Evolutionary conservation across 2,329 filamentous ascomycete species (phyloP).

Genomic region (Hawksworthiomyces lignivorus): DNA sequence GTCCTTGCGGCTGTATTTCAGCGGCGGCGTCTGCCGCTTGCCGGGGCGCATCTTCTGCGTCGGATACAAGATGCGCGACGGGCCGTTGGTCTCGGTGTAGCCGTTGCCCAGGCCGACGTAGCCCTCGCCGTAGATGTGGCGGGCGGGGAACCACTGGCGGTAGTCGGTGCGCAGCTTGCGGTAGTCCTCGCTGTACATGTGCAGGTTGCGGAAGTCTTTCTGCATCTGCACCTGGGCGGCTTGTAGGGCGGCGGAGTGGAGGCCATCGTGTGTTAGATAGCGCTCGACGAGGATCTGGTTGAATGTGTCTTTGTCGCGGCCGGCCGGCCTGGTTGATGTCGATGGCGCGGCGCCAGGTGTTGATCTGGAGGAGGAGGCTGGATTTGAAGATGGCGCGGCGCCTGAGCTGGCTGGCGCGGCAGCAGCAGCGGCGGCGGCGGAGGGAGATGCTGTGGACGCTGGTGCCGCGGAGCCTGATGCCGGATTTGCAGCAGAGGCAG

Average conservation of each 20-base stretch:
- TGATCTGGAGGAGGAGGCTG: background rate
- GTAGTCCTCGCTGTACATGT: conserved; percentile 61
- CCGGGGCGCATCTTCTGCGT: conserved; percentile 67
- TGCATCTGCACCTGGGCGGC: conserved; percentile 50
- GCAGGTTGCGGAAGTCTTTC: conserved; percentile 34
- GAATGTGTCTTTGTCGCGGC: conserved; percentile 49
- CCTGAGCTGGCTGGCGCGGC: conserved; percentile 18
- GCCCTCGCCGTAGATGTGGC: conserved; percentile 59
- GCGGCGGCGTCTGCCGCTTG: conserved; percentile 62
- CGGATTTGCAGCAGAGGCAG: background rate
- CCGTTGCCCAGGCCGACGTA: conserved; percentile 89
- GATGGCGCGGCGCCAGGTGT: conserved; percentile 1
- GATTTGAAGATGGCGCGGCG: conserved; percentile 9
- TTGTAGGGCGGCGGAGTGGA: conserved; percentile 46
- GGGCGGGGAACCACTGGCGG: conserved; percentile 47
- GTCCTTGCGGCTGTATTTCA: conserved; percentile 73
- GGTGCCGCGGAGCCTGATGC: no score
- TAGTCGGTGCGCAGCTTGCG: conserved; percentile 48
- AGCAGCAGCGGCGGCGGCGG: conserved; percentile 19
- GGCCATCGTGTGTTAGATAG: conserved; percentile 45
- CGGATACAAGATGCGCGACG: conserved; percentile 71
- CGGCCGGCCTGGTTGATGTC: conserved; percentile 10
- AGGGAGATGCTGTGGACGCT: no score
- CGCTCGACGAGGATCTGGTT: conserved; percentile 46
- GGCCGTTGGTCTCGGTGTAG: conserved; percentile 62